Evolutionary conservation across 441 rosid genomes (phyloP).

Genomic region (Erysimum pusillum): DNA sequence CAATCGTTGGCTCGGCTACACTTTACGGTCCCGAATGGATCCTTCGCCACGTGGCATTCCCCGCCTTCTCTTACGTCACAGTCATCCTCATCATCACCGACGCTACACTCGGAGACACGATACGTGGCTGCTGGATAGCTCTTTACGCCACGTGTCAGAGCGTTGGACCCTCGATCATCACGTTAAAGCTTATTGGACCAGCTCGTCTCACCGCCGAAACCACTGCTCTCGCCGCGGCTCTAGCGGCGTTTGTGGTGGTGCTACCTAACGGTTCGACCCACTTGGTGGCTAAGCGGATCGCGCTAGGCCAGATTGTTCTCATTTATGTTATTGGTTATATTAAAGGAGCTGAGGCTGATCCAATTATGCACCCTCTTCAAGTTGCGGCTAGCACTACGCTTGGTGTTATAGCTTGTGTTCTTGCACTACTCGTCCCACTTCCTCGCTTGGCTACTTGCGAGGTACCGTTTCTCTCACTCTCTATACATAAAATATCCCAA

Average conservation of each 20-base stretch:
- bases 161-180: slow-evolving; percentile 69
- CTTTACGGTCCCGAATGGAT: slow-evolving; percentile 64
- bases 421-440: slow-evolving; percentile 73
- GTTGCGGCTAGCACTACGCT: slow-evolving; percentile 81
- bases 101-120: slow-evolving; percentile 78
- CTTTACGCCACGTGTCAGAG: slow-evolving; percentile 80
- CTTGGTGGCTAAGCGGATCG: slow-evolving; percentile 72
- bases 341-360: slow-evolving; percentile 60
- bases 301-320: slow-evolving; percentile 81
- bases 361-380: slow-evolving; percentile 73
- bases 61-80: slow-evolving; percentile 74
- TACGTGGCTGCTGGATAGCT: slow-evolving; percentile 78
- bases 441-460: slow-evolving; percentile 79
- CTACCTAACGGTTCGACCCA: slow-evolving; percentile 63
- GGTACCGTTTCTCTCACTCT: slow-evolving; percentile 52
- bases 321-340: slow-evolving; percentile 68
- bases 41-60: slow-evolving; percentile 56
- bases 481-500: slow-evolving; percentile 9
- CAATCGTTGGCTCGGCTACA: slow-evolving; percentile 65
- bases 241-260: slow-evolving; percentile 70
- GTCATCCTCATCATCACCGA: slow-evolving; percentile 67
- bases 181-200: slow-evolving; percentile 76
- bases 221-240: slow-evolving; percentile 68
- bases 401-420: slow-evolving; percentile 72
- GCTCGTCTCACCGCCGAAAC: slow-evolving; percentile 59